A percentile compares a stretch with the other conserved stretches of the same genome.
phyloP scores from a whole-genome alignment of 768 basidiomycete species.

The Calvatia gigantea region DNA sequence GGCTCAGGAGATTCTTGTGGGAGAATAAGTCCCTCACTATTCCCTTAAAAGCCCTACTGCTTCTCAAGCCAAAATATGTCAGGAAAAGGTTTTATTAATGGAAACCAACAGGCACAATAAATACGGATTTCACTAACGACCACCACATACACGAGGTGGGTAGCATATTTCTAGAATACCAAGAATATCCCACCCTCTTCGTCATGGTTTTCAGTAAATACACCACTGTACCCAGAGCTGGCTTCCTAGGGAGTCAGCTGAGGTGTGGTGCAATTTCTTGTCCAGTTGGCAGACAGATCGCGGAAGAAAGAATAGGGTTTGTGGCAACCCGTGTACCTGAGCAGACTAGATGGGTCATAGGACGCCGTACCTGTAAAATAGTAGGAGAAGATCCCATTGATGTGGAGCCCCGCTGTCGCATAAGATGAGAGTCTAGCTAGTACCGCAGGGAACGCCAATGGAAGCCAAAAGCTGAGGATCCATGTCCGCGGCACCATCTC shows the following conservation, averaged over 20 bases:
- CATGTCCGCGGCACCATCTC: not conserved
- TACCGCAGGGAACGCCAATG: not conserved
- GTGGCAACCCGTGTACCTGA: constrained; percentile 8
- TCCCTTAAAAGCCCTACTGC: not conserved
- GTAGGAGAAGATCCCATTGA: not conserved
- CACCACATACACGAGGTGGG: not conserved
- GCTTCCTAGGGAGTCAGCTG: constrained; percentile 10
- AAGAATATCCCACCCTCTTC: not conserved
- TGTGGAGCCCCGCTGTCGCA: not conserved
- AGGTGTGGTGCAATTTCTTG: not conserved
- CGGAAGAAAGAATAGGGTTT: not conserved
- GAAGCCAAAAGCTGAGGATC: no score
- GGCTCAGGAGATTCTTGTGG: constrained; percentile 8
- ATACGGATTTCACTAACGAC: not conserved
- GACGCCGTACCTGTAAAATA: not conserved
- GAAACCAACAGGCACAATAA: not conserved
- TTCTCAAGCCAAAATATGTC: not conserved
- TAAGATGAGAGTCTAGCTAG: not conserved
- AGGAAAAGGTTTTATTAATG: not conserved
- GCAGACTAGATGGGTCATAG: not conserved
- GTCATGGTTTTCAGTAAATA: not conserved
- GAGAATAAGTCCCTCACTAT: not conserved
- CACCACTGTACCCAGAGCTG: not conserved
- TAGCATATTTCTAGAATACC: not conserved
- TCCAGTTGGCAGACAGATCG: not conserved